Evolutionary conservation across 73 alveolate genomes (phyloP).

Genomic region (Breviolum minutum): DNA sequence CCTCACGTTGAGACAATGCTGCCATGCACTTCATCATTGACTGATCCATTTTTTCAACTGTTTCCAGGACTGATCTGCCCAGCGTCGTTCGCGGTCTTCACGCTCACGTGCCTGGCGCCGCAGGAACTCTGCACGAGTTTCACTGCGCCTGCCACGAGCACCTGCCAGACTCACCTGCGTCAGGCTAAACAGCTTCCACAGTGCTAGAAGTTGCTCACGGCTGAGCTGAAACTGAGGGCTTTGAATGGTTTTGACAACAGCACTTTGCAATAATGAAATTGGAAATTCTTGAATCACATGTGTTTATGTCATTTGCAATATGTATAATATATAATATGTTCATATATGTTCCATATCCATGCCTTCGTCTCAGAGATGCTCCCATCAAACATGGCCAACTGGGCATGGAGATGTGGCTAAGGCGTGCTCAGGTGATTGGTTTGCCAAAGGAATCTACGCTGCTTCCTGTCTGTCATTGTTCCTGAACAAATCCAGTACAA

Average conservation of each 20-base stretch:
- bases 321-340: neutral
- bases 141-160: constrained; percentile 68
- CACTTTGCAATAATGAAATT: too few relatives aligned
- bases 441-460: too few relatives aligned
- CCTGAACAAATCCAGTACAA: too few relatives aligned
- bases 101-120: constrained; percentile 87
- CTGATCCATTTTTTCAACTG: neutral
- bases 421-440: neutral
- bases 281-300: too few relatives aligned
- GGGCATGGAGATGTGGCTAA: neutral
- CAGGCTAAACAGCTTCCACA: neutral
- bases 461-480: too few relatives aligned
- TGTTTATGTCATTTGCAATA: neutral
- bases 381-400: constrained; percentile 76
- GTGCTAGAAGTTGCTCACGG: neutral
- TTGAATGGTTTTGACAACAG: neutral
- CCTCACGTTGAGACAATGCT: neutral
- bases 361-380: constrained; percentile 61
- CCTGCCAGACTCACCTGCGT: constrained; percentile 82
- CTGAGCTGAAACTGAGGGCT: neutral
- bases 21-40: neutral
- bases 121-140: constrained; percentile 87
- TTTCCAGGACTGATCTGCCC: neutral
- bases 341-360: neutral
- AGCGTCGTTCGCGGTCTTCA: constrained; percentile 77